Evolutionary conservation across 2,329 filamentous ascomycete genomes (phyloP), one percentile per base, ranked within the genome.

Genomic region (Cladophialophora chaetospira): DNA sequence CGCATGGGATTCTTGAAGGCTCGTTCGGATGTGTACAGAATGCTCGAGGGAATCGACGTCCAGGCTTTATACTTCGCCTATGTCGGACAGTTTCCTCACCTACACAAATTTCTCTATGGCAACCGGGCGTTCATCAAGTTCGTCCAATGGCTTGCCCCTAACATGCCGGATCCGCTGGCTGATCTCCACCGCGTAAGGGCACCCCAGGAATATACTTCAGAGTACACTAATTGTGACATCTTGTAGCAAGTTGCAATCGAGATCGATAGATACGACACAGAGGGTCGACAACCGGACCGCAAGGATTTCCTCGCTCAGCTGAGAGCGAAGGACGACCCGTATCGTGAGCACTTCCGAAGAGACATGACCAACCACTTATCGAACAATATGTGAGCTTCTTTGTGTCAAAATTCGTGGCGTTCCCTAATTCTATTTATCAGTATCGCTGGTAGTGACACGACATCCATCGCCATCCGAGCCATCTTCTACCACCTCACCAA

Each of bases 1-100:
- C 36, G 23, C 13, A 13, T 81, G 73, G 86, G 87, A 1, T 67
- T 89, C 59, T 77, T 57, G 21, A 33, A 52, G 4, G 65, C 84
- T 81, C 35, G 35, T 11, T 67, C 82, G 81, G 8, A 85, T 10
- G 13, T 48, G 10, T 8, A 48, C 17, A 11, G 28, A 5, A 48
- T 48, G 15, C 23, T 49, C 3, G 36, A 15, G 5, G 45, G 28
- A 5, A 33, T 35, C 3, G 25, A 33, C 17, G 10, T 17, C 11
- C 10, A 31, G 11, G 15, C 17, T n/a, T 5, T 23, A 4, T 44
- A 44, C 19, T 44, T 44, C 40, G 40, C 40, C 4, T 21, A 21
- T n/a, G 13, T 48, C 25, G 45, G 45, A 4, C 45, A 48, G 17
- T 13, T 48, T 9, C 45, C 45, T 2, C 5, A 17, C 25, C 25